Conservation (phyloP, 345 rosid genomes). For the Gossypium ekmanianum region DNA sequence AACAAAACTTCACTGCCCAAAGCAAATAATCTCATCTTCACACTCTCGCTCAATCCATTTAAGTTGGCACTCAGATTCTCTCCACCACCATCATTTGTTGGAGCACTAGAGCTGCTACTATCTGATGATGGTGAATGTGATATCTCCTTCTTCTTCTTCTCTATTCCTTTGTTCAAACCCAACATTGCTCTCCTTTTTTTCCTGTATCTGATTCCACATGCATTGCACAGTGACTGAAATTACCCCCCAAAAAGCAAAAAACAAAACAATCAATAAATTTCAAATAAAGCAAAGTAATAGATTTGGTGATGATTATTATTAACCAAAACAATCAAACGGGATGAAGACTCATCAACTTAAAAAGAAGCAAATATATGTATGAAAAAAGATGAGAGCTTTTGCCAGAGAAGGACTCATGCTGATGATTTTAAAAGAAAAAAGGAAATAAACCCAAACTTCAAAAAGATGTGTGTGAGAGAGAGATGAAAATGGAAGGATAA, state of each 20-base stretch:
- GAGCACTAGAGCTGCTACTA: background rate
- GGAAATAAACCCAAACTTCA: too few relatives aligned
- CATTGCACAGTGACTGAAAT: conserved; percentile 77
- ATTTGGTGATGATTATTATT: too few relatives aligned
- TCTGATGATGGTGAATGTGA: background rate
- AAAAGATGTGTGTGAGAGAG: too few relatives aligned
- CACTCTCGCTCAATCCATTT: conserved; percentile 24
- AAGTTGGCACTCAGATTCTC: background rate
- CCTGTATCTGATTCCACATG: conserved; percentile 82
- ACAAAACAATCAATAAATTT: background rate
- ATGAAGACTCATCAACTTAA: too few relatives aligned
- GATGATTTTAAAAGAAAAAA: too few relatives aligned
- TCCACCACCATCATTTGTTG: background rate
- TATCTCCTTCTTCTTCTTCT: conserved; percentile 38
- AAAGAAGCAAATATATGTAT: too few relatives aligned
- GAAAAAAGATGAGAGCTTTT: too few relatives aligned
- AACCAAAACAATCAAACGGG: too few relatives aligned
- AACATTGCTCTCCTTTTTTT: conserved; percentile 45
- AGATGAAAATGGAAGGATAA: too few relatives aligned
- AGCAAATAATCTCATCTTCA: conserved; percentile 35
- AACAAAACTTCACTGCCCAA: conserved; percentile 35
- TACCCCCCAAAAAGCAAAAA: background rate
- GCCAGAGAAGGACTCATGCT: too few relatives aligned
- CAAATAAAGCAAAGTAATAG: too few relatives aligned
- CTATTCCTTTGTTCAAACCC: conserved; percentile 22